Conservation (phyloP, 202 grass and related monocot genomes). For the Sporobolus alterniflorus region DNA sequence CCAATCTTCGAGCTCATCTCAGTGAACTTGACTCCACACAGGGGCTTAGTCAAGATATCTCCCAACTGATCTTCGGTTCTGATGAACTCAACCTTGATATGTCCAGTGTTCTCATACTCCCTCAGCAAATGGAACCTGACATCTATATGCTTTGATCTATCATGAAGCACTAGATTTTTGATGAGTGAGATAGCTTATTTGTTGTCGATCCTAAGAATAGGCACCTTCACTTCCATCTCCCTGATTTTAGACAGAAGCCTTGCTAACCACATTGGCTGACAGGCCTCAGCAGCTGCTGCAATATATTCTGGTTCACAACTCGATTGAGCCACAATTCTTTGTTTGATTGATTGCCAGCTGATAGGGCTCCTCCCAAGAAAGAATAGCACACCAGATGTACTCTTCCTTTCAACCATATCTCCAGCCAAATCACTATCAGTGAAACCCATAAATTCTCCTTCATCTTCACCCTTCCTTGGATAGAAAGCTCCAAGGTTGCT, state of each 20-base stretch:
- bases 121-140: conserved; percentile 23
- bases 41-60: conserved; percentile 22
- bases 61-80: conserved; percentile 6
- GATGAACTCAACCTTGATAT: conserved; percentile 14
- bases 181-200: conserved; percentile 19
- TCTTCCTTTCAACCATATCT: too few relatives aligned
- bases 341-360: too few relatives aligned
- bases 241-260: neutral
- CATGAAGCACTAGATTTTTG: conserved; percentile 21
- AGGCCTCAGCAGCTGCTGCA: neutral
- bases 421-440: too few relatives aligned
- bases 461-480: too few relatives aligned
- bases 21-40: neutral
- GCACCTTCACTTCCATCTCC: neutral
- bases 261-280: neutral
- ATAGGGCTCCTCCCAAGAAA: too few relatives aligned
- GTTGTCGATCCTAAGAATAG: neutral
- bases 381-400: too few relatives aligned
- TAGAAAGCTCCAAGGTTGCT: too few relatives aligned
- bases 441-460: too few relatives aligned
- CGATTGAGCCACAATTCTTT: neutral
- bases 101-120: neutral
- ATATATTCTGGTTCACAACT: neutral
- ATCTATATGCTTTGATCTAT: conserved; percentile 25
- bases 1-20: neutral